A percentile compares a stretch with the other conserved stretches of the same genome.
phyloP scores from a whole-genome alignment of 2,329 filamentous ascomycete genomes.

The Monilinia aucupariae region DNA sequence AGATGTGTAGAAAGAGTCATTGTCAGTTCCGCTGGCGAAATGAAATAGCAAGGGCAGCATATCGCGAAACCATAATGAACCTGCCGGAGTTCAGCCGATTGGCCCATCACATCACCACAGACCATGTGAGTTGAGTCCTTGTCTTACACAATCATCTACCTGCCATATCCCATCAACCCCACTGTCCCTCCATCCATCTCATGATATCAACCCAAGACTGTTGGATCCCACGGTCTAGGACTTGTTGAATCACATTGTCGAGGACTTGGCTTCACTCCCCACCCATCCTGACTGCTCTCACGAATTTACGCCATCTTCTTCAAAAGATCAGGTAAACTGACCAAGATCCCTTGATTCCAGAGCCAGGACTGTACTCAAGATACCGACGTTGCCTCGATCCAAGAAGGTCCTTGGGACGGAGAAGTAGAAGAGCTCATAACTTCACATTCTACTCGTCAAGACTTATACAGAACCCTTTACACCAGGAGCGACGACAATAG shows the following conservation, averaged over 20 bases:
- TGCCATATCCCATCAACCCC: neutral
- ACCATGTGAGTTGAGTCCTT: conserved; percentile 15
- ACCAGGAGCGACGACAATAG: neutral
- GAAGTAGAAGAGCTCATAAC: conserved; percentile 11
- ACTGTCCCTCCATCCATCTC: neutral
- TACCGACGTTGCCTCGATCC: conserved; percentile 6
- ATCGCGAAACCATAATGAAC: neutral
- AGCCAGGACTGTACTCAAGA: conserved; percentile 6
- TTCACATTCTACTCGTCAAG: neutral
- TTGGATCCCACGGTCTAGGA: too few relatives aligned
- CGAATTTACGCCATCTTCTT: neutral
- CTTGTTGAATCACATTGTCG: neutral
- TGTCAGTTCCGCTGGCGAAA: neutral
- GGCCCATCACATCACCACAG: neutral
- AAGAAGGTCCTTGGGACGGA: conserved; percentile 14
- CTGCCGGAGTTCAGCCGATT: conserved; percentile 12
- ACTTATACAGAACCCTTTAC: conserved; percentile 6
- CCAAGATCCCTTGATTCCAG: neutral
- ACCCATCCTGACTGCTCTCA: neutral
- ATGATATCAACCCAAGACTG: conserved; percentile 8
- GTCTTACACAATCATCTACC: neutral
- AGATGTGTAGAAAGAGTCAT: neutral
- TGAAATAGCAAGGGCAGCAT: conserved; percentile 1
- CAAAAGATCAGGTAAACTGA: neutral
- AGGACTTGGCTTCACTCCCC: neutral